Base-by-base conservation (phyloP, 2,329 filamentous ascomycete genomes). In the Claviceps arundinis region DNA sequence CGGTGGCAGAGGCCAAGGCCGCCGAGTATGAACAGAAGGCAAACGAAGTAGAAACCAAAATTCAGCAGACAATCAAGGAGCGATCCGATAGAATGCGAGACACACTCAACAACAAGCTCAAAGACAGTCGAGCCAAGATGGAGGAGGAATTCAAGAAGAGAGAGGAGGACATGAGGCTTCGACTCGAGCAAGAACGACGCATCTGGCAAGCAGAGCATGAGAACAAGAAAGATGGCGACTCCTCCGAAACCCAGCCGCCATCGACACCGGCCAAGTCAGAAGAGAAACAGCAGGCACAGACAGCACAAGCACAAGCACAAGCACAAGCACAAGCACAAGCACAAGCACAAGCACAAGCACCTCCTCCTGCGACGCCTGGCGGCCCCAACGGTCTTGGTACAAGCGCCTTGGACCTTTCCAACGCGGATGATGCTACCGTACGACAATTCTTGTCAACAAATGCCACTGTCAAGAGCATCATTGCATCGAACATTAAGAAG, bases 61-160 rank as follows among this genome's bases (percentile, higher is more conserved):
- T 81, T 46, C 73, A 79, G 52, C 70, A 68, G 38, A 81, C 76
- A 11, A 73, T 87, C 54, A 85, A 85, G 60, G 71, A 76, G 50
- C 76, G 82, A 45, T 82, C 81, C 1, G 80, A 87, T 44, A 78
- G 78, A 63, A 85, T 88, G 83, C 85, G 82, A 61, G 74, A 78
- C 22, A 69, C 77, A 1, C 69, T 88, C 48, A 84, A 82, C 60
- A 82, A 80, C 62, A 88, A 85, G 62, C 73, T 95, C 16, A 78
- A 74, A 52, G 87, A 88, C 59, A 77, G 82, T 45, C 77, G 75
- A 57, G 66, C 73, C 49, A 70, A 74, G 54, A 68, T 73, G 56
- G 73, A 75, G 49, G 73, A 75, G 37, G 72, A 77, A 54, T 72
- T 70, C 52, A 79, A 79, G 60, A 73, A 75, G 54, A 78, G 78